These are phyloP conservation scores for Cladosporium austrohemisphaericum DNA, from an alignment of 2,329 filamentous ascomycete species.

Conservation along the genomic window DNA sequence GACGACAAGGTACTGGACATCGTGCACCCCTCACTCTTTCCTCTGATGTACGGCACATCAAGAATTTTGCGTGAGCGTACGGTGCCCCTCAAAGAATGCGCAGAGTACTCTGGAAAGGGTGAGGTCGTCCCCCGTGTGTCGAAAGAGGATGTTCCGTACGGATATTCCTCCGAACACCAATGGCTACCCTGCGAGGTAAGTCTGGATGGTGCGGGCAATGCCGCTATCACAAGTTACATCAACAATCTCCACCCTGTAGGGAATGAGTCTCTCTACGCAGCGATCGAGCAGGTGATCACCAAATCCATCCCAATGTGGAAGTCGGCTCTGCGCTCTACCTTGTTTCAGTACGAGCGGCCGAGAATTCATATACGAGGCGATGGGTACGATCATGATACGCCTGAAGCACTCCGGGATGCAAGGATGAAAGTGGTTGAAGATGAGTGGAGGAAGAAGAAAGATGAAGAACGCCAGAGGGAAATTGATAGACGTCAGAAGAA, in stretches of 20 bases:
- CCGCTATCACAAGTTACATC: slow-evolving; percentile 29
- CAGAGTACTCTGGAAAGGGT: slow-evolving; percentile 32
- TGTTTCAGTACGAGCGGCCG: background rate
- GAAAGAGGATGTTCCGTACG: background rate
- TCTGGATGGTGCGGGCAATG: slow-evolving; percentile 16
- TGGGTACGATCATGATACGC: background rate
- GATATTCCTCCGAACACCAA: slow-evolving; percentile 27
- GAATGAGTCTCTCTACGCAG: slow-evolving; percentile 23
- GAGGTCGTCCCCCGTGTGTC: background rate
- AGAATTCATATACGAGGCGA: background rate
- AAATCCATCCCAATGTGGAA: slow-evolving; percentile 28
- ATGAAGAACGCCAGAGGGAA: too few species aligned
- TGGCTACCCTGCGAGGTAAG: slow-evolving; percentile 30
- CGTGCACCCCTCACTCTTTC: slow-evolving; percentile 62
- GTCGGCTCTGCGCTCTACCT: slow-evolving; percentile 12
- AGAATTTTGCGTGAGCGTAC: slow-evolving; percentile 36
- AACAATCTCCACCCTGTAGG: slow-evolving; percentile 30
- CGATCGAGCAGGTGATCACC: slow-evolving; percentile 26
- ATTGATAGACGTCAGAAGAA: too few species aligned
- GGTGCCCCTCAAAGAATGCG: slow-evolving; percentile 31
- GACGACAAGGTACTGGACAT: slow-evolving; percentile 57
- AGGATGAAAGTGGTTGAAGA: too few species aligned
- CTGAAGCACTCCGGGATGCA: too few species aligned
- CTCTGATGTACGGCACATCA: slow-evolving; percentile 53
- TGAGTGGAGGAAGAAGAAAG: too few species aligned